A percentile compares a stretch with the other conserved stretches of the same genome.
These are phyloP conservation scores for Acanthamoeba comandoni DNA, from an alignment of 208 protist species.

Conservation along the genomic window DNA sequence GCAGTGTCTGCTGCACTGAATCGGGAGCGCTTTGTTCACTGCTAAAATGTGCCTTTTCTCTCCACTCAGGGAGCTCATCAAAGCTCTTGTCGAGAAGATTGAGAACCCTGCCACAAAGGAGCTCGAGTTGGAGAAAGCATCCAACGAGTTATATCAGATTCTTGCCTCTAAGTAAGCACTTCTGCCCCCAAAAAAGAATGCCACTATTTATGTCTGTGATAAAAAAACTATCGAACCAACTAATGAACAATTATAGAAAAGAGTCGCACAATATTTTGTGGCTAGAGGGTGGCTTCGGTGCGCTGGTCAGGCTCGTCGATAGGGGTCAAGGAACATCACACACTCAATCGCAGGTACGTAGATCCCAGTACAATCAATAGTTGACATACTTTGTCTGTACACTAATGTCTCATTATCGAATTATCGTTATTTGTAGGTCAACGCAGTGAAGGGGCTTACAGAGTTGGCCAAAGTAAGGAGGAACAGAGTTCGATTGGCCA, in stretches of 20 bases:
- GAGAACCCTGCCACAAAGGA: constrained; percentile 40
- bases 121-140: constrained; percentile 38
- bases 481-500: constrained; percentile 39
- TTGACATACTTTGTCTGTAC: too few species aligned
- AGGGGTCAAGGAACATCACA: neutral
- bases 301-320: constrained; percentile 18
- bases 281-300: constrained; percentile 22
- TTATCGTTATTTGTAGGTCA: too few species aligned
- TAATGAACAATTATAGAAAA: too few species aligned
- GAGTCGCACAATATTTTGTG: constrained; percentile 61
- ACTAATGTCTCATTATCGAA: too few species aligned
- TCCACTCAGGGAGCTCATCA: constrained; percentile 29
- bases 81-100: constrained; percentile 16
- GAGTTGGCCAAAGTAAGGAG: constrained; percentile 29
- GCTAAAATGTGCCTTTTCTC: too few species aligned
- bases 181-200: too few species aligned
- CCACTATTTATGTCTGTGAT: too few species aligned
- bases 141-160: constrained; percentile 22
- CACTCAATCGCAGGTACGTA: constrained; percentile 33
- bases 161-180: constrained; percentile 15
- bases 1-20: too few species aligned
- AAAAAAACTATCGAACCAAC: too few species aligned
- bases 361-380: too few species aligned
- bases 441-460: constrained; percentile 29
- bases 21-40: too few species aligned